These are phyloP conservation scores for Sporisorium reilianum DNA, from an alignment of 1,284 basidiomycete species.

Conservation along the genomic window DNA sequence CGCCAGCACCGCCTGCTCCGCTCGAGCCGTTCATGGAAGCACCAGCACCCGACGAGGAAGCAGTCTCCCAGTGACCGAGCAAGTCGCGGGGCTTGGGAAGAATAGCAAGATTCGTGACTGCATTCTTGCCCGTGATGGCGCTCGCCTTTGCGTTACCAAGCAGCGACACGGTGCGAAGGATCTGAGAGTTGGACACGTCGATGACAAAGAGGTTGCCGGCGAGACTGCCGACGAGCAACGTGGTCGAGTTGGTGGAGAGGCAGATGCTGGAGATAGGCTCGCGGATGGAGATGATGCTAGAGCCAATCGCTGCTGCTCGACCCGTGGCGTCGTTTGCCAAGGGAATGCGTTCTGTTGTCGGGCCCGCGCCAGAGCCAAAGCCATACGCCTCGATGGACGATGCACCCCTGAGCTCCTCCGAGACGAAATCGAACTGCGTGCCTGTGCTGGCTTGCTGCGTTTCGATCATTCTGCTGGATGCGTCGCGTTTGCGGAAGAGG, in stretches of 20 bases:
- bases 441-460: conserved; percentile 21
- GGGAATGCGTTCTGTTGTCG: conserved; percentile 26
- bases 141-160: conserved; percentile 42
- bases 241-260: conserved; percentile 80
- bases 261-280: conserved; percentile 76
- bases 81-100: conserved; percentile 52
- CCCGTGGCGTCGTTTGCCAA: conserved; percentile 13
- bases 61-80: conserved; percentile 40
- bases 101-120: conserved; percentile 52
- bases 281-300: conserved; percentile 39
- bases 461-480: conserved; percentile 34
- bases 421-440: conserved; percentile 36
- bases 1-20: conserved; percentile 18
- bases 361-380: conserved; percentile 27
- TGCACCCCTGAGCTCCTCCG: conserved; percentile 33
- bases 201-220: conserved; percentile 80
- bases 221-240: conserved; percentile 71
- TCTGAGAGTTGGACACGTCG: conserved; percentile 89
- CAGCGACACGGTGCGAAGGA: conserved; percentile 78
- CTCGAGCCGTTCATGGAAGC: conserved; percentile 23
- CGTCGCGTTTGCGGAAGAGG: conserved; percentile 74
- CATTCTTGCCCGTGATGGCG: conserved; percentile 46
- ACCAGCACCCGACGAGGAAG: conserved; percentile 11
- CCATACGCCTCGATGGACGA: conserved; percentile 31
- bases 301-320: conserved; percentile 22